Evolutionary conservation across 331 rosid species (phyloP), one percentile per base, ranked within the genome.

Genomic region (Stylosanthes scabra): DNA sequence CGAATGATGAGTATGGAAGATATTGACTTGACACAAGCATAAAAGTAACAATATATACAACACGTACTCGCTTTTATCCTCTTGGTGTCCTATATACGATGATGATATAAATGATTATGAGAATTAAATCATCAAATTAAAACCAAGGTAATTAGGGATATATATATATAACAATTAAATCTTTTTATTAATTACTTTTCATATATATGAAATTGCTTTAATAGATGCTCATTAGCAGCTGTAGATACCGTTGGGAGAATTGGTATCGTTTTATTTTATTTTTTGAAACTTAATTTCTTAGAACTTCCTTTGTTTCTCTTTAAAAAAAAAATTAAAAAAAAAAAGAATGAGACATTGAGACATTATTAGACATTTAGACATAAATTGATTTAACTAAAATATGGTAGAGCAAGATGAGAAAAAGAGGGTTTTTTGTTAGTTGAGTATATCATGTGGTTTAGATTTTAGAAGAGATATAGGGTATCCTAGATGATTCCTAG

Each of bases 371-470:
- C n/a, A n/a, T n/a, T 20, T 8, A 8, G 39, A 9, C 13, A 49
- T 25, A 1, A 5, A 57, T 25, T 13, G 29, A 27, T 57, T 57
- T 25, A 34, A 12, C 11, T 11, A 59, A 59, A 58, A 13, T n/a
- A 14, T 1, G 65, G 25, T 11, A 31, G 65, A 12, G 4, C 10
- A 31, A 5, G 8, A 59, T 20, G 61, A 63, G 28, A 52, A 52
- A 74, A 74, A 20, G 78, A 70, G 46, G 68, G 72, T n/a, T 42
- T 20, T n/a, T 74, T 56, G 80, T 81, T 77, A 71, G 82, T 81
- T 28, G 13, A 67, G 41, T n/a, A n/a, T 44, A 27, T 78, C 83
- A 84, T 74, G 86, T 84, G 82, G 29, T 46, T 34, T 16, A 11
- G 55, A 1, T n/a, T 2, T 59, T 16, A n/a, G n/a, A n/a, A n/a